Conservation (phyloP, 208 protist genomes). For the Crithidia acanthocephali region DNA sequence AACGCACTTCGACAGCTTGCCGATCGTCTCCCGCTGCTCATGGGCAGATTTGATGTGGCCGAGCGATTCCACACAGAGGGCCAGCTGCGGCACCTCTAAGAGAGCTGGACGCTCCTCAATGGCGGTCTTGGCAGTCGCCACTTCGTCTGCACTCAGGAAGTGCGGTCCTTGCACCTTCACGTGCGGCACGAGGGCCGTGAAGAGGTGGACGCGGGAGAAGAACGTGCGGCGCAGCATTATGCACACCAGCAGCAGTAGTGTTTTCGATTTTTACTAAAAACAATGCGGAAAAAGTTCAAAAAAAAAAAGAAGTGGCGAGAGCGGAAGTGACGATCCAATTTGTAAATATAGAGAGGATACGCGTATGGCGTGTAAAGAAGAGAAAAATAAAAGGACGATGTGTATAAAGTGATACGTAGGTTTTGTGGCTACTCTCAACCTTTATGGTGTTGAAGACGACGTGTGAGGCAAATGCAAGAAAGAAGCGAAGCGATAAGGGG, state of each 20-base stretch:
- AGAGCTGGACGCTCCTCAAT: conserved; percentile 50
- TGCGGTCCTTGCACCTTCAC: conserved; percentile 43
- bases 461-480: no score
- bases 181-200: conserved; percentile 75
- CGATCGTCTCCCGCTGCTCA: conserved; percentile 41
- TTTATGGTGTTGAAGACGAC: no score
- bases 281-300: no score
- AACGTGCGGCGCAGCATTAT: conserved; percentile 69
- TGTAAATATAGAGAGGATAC: not conserved
- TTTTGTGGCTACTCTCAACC: no score
- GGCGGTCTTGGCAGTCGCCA: conserved; percentile 51
- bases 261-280: no score
- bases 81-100: conserved; percentile 47
- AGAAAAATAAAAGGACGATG: not conserved
- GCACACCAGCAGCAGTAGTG: not conserved
- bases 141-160: conserved; percentile 42
- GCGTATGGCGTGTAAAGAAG: not conserved
- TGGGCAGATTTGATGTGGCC: conserved; percentile 40
- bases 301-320: not conserved
- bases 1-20: conserved; percentile 52
- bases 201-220: conserved; percentile 70
- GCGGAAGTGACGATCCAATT: not conserved
- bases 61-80: conserved; percentile 41
- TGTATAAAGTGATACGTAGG: not conserved
- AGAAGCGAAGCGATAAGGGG: no score